Conservation (phyloP, 495 filamentous ascomycete species). For the Parathielavia appendiculata region DNA sequence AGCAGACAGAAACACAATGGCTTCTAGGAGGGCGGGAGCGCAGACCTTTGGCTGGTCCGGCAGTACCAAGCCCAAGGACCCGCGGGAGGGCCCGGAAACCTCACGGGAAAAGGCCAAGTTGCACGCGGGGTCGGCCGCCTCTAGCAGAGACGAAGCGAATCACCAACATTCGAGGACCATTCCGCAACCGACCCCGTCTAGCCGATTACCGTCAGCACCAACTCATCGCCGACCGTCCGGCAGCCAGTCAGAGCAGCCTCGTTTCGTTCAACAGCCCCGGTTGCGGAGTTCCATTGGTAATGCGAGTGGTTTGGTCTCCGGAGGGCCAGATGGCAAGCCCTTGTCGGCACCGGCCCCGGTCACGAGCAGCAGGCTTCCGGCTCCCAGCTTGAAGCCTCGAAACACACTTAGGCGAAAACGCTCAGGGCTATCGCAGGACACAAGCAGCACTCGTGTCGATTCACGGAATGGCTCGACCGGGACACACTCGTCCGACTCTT, state of each 20-base stretch:
- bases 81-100: conserved; percentile 13
- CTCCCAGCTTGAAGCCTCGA: conserved; percentile 28
- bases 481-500: conserved; percentile 38
- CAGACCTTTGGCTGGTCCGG: conserved; percentile 22
- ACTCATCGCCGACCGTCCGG: conserved; percentile 28
- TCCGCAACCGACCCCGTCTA: conserved; percentile 32
- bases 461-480: conserved; percentile 34
- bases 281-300: conserved; percentile 26
- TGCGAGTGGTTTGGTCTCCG: conserved; percentile 15
- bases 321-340: conserved; percentile 9
- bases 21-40: conserved; percentile 26
- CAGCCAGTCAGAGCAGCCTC: conserved; percentile 25
- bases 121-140: conserved; percentile 21
- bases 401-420: conserved; percentile 46
- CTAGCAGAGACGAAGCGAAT: conserved; percentile 22
- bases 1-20: conserved; percentile 29
- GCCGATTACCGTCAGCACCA: conserved; percentile 34
- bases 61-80: conserved; percentile 16
- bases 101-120: conserved; percentile 17
- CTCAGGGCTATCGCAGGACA: conserved; percentile 40
- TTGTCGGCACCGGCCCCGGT: conserved; percentile 14
- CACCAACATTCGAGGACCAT: conserved; percentile 26
- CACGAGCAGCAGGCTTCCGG: conserved; percentile 24
- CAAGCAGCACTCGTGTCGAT: conserved; percentile 27
- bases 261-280: conserved; percentile 31